Evolutionary conservation across 2,329 filamentous ascomycete species (phyloP).

Genomic region (Epichloe typhina): DNA sequence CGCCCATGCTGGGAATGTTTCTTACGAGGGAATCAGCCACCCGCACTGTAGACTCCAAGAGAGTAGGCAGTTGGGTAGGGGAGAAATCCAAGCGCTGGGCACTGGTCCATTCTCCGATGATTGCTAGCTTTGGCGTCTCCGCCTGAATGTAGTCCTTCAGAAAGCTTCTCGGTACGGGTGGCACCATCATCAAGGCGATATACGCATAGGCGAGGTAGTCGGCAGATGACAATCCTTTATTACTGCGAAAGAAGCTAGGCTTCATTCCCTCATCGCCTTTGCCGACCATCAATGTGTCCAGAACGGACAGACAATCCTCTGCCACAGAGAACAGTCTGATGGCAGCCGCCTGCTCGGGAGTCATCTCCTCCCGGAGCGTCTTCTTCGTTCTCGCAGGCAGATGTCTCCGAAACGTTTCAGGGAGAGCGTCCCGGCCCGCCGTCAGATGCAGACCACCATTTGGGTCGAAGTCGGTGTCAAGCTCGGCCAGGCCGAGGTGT

Average conservation of each 20-base stretch:
- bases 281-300: constrained; percentile 41
- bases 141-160: constrained; percentile 27
- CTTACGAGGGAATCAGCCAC: constrained; percentile 22
- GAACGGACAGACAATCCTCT: constrained; percentile 55
- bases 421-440: constrained; percentile 23
- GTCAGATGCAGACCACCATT: constrained; percentile 23
- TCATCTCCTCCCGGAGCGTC: constrained; percentile 48
- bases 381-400: constrained; percentile 32
- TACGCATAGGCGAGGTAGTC: constrained; percentile 78
- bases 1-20: constrained; percentile 22
- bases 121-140: constrained; percentile 17
- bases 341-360: constrained; percentile 55
- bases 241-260: constrained; percentile 19
- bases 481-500: constrained; percentile 53
- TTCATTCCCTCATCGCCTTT: constrained; percentile 11
- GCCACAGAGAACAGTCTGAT: constrained; percentile 68
- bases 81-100: constrained; percentile 11
- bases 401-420: constrained; percentile 27
- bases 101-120: constrained; percentile 16
- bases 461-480: constrained; percentile 46
- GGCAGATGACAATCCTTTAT: constrained; percentile 25
- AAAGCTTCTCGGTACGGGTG: constrained; percentile 29
- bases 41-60: constrained; percentile 16
- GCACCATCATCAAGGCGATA: constrained; percentile 54
- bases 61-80: constrained; percentile 5